phyloP scores from a whole-genome alignment of 2,329 filamentous ascomycete genomes.

The Cryphonectria parasitica region DNA sequence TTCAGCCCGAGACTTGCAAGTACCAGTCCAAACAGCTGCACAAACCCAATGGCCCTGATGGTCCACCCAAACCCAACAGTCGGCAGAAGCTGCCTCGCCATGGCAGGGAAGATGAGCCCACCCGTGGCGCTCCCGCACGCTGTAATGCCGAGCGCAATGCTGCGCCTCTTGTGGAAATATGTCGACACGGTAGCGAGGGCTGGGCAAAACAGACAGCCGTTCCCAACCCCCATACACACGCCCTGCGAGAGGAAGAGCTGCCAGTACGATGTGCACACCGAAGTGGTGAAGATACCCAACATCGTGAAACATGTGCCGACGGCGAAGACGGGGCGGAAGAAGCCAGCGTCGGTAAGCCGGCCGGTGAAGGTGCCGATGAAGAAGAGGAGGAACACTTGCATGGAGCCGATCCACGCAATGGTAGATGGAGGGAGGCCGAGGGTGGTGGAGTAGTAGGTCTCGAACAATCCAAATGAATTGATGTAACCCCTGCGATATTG shows the following conservation, averaged over 20 bases:
- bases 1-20: conserved; percentile 46
- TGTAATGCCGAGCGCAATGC: conserved; percentile 64
- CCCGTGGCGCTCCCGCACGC: conserved; percentile 64
- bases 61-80: conserved; percentile 62
- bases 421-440: conserved; percentile 47
- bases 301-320: conserved; percentile 47
- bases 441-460: conserved; percentile 53
- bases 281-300: conserved; percentile 52
- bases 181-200: conserved; percentile 67
- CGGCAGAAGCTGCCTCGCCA: conserved; percentile 60
- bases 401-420: conserved; percentile 59
- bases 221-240: conserved; percentile 58
- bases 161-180: conserved; percentile 63
- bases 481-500: conserved; percentile 49
- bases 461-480: conserved; percentile 61
- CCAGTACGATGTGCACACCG: conserved; percentile 53
- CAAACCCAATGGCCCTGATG: conserved; percentile 62
- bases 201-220: conserved; percentile 67
- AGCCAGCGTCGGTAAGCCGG: conserved; percentile 57
- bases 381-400: conserved; percentile 59
- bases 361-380: conserved; percentile 59
- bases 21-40: conserved; percentile 55
- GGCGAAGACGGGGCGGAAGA: conserved; percentile 50
- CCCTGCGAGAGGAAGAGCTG: conserved; percentile 61
- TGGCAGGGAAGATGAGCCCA: conserved; percentile 61